Conservation (phyloP, 1,284 basidiomycete genomes). For the Puccinia triticina region DNA sequence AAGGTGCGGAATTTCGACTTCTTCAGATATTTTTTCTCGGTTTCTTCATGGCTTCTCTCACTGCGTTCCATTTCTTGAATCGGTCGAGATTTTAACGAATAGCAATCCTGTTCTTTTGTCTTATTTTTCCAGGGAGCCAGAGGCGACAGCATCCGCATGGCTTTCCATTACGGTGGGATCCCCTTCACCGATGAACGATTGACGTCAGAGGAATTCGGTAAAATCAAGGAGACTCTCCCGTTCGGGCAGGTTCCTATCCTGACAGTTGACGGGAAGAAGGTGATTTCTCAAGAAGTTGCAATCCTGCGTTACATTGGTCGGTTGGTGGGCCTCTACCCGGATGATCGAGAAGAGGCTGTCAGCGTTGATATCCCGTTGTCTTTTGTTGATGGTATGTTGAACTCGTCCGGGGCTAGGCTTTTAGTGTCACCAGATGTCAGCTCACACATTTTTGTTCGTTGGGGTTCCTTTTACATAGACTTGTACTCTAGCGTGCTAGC, state of each 20-base stretch:
- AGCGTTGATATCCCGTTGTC: neutral
- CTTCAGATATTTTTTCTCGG: neutral
- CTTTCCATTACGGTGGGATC: conserved; percentile 10
- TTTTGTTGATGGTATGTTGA: neutral
- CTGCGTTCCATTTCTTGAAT: too few species aligned
- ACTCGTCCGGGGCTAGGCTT: too few species aligned
- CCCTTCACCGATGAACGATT: conserved; percentile 3
- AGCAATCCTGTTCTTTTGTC: neutral
- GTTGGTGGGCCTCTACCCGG: neutral
- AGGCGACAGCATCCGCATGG: conserved; percentile 2
- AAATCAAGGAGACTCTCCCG: neutral
- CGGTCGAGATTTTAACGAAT: neutral
- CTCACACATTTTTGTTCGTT: too few species aligned
- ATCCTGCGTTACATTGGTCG: conserved; percentile 18
- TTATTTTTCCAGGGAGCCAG: neutral
- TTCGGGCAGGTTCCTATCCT: neutral
- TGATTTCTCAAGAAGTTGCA: conserved; percentile 9
- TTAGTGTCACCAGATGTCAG: too few species aligned
- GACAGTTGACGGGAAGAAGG: neutral
- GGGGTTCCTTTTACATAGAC: neutral
- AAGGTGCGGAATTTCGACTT: neutral
- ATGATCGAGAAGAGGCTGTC: neutral
- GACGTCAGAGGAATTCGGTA: neutral
- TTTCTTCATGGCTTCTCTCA: too few species aligned
- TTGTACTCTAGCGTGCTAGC: neutral